Percentiles rank a stretch among this genome's conserved stretches.
These are phyloP conservation scores for Fusarium denticulatum DNA, from an alignment of 2,329 filamentous ascomycete genomes.

Conservation along the genomic window DNA sequence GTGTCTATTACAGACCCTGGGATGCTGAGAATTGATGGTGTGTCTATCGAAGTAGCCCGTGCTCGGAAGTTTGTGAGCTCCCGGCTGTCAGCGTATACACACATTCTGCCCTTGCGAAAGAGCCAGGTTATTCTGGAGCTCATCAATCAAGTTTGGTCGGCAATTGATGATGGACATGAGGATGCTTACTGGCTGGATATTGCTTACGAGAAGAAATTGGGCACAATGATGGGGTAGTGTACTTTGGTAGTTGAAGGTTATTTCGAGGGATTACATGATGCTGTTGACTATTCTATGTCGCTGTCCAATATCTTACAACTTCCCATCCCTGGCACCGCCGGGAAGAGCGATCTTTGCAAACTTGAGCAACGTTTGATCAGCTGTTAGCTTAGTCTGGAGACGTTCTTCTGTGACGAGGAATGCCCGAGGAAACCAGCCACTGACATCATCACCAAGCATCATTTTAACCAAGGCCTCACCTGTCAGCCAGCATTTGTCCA, in stretches of 20 bases:
- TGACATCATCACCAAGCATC: conserved; percentile 34
- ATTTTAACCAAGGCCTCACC: conserved; percentile 51
- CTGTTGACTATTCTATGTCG: neutral
- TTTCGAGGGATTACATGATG: accelerated
- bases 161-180: neutral
- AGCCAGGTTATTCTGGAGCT: neutral
- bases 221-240: conserved; percentile 1
- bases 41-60: neutral
- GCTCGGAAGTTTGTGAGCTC: neutral
- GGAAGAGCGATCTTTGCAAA: neutral
- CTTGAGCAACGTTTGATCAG: neutral
- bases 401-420: conserved; percentile 22
- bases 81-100: neutral
- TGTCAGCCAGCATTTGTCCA: conserved; percentile 61
- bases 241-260: accelerated
- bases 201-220: conserved; percentile 5
- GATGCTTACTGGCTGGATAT: conserved; percentile 8
- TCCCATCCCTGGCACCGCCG: neutral
- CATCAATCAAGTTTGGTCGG: conserved; percentile 1
- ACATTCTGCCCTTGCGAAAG: neutral
- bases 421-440: conserved; percentile 30
- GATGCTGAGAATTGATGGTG: neutral
- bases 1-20: neutral
- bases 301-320: accelerated
- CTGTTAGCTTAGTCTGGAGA: neutral